Conservation (phyloP, 225 moss, liverwort and hornwort genomes). For the Ulota crispa region DNA sequence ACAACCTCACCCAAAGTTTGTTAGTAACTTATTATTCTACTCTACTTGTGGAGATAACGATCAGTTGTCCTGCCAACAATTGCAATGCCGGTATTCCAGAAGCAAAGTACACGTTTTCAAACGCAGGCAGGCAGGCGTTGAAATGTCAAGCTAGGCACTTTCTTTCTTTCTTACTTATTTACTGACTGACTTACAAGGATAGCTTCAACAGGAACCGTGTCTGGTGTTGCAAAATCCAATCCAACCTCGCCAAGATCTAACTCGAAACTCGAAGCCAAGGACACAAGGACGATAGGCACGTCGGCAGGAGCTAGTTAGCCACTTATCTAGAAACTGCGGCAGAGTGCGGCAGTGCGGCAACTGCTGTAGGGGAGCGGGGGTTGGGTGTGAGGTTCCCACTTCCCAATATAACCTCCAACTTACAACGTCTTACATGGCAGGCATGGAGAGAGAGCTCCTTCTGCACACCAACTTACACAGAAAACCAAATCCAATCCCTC, state of each 20-base stretch:
- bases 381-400: background rate
- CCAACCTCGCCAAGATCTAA: slow-evolving; percentile 23
- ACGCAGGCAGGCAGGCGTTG: background rate
- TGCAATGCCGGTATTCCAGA: background rate
- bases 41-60: background rate
- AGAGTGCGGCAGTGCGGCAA: background rate
- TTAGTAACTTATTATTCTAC: background rate
- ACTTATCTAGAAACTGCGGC: slow-evolving; percentile 20
- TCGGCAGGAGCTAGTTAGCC: background rate
- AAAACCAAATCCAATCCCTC: slow-evolving; percentile 13
- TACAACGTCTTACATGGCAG: slow-evolving; percentile 18
- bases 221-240: slow-evolving; percentile 24
- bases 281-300: slow-evolving; percentile 18
- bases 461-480: background rate
- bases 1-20: background rate
- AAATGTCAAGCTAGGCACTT: background rate
- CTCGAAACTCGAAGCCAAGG: slow-evolving; percentile 26
- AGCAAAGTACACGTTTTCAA: background rate
- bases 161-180: too few species aligned
- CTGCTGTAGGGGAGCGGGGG: background rate
- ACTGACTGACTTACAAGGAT: background rate
- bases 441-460: background rate
- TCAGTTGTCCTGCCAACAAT: background rate
- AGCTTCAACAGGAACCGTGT: slow-evolving; percentile 9
- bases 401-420: slow-evolving; percentile 9